Conservation (phyloP, 345 rosid species). For the Acer yangbiense region DNA sequence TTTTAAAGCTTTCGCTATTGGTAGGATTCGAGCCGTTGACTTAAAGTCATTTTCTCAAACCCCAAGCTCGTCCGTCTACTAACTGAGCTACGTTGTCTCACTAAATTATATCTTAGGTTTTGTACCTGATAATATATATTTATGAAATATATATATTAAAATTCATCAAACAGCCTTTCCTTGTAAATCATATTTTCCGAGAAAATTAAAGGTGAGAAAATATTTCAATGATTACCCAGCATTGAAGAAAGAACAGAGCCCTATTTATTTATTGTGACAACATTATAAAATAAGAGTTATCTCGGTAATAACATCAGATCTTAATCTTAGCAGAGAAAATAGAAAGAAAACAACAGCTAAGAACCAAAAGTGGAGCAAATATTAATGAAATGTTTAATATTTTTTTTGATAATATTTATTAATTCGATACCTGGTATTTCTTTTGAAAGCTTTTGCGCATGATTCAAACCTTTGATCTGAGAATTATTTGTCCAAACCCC, state of each 20-base stretch:
- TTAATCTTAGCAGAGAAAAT: background rate
- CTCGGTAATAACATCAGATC: background rate
- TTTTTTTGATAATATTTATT: too few relatives aligned
- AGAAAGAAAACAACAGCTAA: background rate
- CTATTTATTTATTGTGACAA: background rate
- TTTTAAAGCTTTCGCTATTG: too few relatives aligned
- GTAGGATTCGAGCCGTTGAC: too few relatives aligned
- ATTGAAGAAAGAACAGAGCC: background rate
- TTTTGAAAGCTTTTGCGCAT: too few relatives aligned
- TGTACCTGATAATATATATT: too few relatives aligned
- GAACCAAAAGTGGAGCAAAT: background rate
- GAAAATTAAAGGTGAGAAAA: background rate
- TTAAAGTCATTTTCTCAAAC: too few relatives aligned
- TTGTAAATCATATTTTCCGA: background rate
- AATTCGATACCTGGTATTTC: too few relatives aligned
- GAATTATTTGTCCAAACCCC: too few relatives aligned
- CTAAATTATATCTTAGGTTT: too few relatives aligned
- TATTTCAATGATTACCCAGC: background rate
- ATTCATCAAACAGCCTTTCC: background rate
- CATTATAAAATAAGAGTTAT: background rate
- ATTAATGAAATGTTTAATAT: background rate
- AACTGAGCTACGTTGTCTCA: too few relatives aligned
- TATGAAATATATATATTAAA: background rate
- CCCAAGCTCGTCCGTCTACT: too few relatives aligned
- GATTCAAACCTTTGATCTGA: rapidly evolving